phyloP scores from a whole-genome alignment of 805 yeast genomes.

The Metschnikowia matae region DNA sequence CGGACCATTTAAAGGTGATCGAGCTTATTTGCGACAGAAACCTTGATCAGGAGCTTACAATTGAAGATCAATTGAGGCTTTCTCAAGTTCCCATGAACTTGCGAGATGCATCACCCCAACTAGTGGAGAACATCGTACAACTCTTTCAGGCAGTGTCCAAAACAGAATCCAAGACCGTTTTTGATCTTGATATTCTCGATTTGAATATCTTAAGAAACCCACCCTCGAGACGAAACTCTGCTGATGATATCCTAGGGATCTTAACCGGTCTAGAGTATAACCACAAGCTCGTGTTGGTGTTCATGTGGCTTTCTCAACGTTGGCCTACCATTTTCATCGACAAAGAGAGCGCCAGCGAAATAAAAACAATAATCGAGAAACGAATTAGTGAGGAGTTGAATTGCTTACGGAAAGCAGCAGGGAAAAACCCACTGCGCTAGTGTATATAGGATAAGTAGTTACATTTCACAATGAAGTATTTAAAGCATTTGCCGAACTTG shows the following conservation, averaged over 20 bases:
- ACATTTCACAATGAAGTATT: too few species aligned
- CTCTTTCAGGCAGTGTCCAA: slow-evolving; percentile 50
- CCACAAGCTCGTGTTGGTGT: slow-evolving; percentile 64
- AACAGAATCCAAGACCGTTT: slow-evolving; percentile 50
- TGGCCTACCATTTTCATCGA: slow-evolving; percentile 81
- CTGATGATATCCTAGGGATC: slow-evolving; percentile 19
- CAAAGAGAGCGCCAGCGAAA: slow-evolving; percentile 63
- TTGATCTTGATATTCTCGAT: slow-evolving; percentile 45
- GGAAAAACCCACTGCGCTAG: neutral
- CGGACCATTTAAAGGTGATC: slow-evolving; percentile 38
- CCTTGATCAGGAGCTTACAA: slow-evolving; percentile 28
- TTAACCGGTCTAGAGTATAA: slow-evolving; percentile 51
- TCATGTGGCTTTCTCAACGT: slow-evolving; percentile 82
- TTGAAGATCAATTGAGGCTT: slow-evolving; percentile 55
- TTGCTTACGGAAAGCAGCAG: slow-evolving; percentile 14
- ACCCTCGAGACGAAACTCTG: slow-evolving; percentile 18
- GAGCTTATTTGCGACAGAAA: slow-evolving; percentile 38
- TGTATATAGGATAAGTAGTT: neutral
- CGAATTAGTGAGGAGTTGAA: slow-evolving; percentile 49
- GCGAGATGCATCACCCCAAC: slow-evolving; percentile 28
- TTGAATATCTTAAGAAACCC: slow-evolving; percentile 20
- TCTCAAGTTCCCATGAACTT: slow-evolving; percentile 58
- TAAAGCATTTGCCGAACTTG: neutral
- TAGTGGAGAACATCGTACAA: slow-evolving; percentile 41
- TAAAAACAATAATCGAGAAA: slow-evolving; percentile 66